phyloP scores from a whole-genome alignment of 176 grass and related monocot species.

The Miscanthus lutarioriparius region DNA sequence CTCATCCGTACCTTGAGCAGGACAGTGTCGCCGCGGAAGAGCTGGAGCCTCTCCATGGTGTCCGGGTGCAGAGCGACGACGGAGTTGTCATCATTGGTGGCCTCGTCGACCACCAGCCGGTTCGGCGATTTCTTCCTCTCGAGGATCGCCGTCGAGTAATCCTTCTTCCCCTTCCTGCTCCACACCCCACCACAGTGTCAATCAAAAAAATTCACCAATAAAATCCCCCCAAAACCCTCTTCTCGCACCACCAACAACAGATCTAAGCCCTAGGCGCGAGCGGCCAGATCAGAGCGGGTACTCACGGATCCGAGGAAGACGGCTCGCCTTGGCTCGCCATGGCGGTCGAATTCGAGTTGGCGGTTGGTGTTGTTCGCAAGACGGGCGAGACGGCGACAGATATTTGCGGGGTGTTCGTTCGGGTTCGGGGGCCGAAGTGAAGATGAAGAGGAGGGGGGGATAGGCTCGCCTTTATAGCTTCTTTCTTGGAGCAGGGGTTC shows the following conservation, averaged over 20 bases:
- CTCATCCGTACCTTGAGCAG: slow-evolving; percentile 59
- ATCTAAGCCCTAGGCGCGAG: background rate
- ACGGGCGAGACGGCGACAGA: background rate
- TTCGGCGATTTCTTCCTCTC: slow-evolving; percentile 89
- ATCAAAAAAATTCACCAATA: too few species aligned
- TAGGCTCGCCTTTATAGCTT: slow-evolving; percentile 31
- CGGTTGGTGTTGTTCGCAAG: slow-evolving; percentile 5
- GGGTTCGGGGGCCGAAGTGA: background rate
- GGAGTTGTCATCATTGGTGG: slow-evolving; percentile 84
- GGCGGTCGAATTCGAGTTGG: background rate
- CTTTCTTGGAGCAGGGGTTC: slow-evolving; percentile 42
- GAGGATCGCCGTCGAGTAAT: slow-evolving; percentile 75
- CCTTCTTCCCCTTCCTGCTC: slow-evolving; percentile 84
- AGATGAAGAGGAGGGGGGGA: slow-evolving; percentile 11
- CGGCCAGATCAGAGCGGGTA: slow-evolving; percentile 13
- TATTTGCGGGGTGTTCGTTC: background rate
- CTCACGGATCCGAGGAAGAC: slow-evolving; percentile 84
- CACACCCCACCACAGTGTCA: background rate
- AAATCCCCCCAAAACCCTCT: background rate
- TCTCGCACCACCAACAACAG: background rate
- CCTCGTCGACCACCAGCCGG: slow-evolving; percentile 79
- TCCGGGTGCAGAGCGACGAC: slow-evolving; percentile 70
- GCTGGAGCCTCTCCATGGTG: slow-evolving; percentile 81
- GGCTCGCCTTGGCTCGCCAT: slow-evolving; percentile 66
- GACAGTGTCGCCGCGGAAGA: slow-evolving; percentile 82